Base-by-base conservation (phyloP, 176 grass and related monocot genomes). In the Musa acuminata region DNA sequence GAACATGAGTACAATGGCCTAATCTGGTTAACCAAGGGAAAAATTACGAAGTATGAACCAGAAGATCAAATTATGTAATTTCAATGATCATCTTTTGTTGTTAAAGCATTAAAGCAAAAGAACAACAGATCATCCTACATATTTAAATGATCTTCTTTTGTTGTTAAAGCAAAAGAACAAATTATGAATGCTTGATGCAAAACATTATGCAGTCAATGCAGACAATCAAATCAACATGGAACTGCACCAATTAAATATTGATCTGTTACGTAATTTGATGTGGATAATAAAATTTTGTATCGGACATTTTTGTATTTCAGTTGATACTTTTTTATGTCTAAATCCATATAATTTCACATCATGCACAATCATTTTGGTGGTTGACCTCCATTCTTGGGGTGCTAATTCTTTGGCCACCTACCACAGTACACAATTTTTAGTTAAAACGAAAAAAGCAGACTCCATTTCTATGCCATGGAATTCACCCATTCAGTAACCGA, bases 1-100 rank as follows among this genome's bases (percentile, higher is more conserved):
- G 62, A 77, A 80, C 24, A 67, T 67, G 69, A 79, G 10, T n/a
- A 52, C 50, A 11, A 67, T 66, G 19, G 49, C 29, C 49, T 55
- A 26, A 77, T 10, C 60, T 3, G 58, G 65, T 72, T 73, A 75
- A 55, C 20, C 49, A 51, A 55, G 53, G 54, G 49, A 77, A 43
- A 48, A 9, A 0, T 35, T 57, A 67, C 2, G 19, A 9, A 60
- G 17, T 1, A 60, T 21, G 57, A 60, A n/a, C 14, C 5, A 60
- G 13, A 60, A 60, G 57, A 60, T 60, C 57, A n/a, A n/a, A 43
- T 43, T 43, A 43, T 43, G 35, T 43, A 43, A 6, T 43, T 43
- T 43, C 35, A 43, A 6, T 6, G 35, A 43, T 43, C 35, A 43
- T 6, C 35, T 43, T 43, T 43, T 43, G 35, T 43, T 43, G 29